These are phyloP conservation scores for Ceratobasidium papillatum DNA, from an alignment of 1,284 basidiomycete species.

Conservation along the genomic window DNA sequence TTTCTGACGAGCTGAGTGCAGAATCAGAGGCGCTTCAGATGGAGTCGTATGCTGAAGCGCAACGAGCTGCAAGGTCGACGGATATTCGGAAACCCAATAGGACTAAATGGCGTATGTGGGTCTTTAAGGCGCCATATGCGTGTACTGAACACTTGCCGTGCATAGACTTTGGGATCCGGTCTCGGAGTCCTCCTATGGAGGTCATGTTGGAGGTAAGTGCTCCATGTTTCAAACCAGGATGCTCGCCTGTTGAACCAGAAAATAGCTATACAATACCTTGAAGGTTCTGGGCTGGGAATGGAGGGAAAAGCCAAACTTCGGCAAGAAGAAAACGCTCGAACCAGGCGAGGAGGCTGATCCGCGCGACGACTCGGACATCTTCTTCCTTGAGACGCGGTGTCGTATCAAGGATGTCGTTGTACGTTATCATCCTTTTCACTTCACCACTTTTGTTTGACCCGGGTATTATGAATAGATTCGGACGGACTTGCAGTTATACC, in stretches of 20 bases:
- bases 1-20: not conserved
- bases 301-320: conserved; percentile 70
- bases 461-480: conserved; percentile 67
- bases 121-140: not conserved
- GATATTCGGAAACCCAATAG: conserved; percentile 29
- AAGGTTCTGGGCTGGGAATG: conserved; percentile 95
- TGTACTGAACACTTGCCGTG: conserved; percentile 54
- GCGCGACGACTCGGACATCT: conserved; percentile 70
- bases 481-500: conserved; percentile 97
- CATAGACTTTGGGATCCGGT: conserved; percentile 99
- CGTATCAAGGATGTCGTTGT: conserved; percentile 91
- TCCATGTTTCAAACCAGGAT: not conserved
- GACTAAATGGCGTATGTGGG: conserved; percentile 38
- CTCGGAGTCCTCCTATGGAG: conserved; percentile 96
- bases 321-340: conserved; percentile 43
- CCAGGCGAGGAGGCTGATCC: conserved; percentile 56
- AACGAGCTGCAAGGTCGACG: conserved; percentile 53
- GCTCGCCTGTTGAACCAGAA: not conserved
- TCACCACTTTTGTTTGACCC: conserved; percentile 4
- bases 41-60: conserved; percentile 60
- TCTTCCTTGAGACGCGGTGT: conserved; percentile 94
- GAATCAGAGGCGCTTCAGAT: conserved; percentile 57
- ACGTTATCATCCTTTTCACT: conserved; percentile 49
- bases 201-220: conserved; percentile 92
- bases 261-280: conserved; percentile 81